Conservation (phyloP, 805 yeast genomes). For the Pichia occidentalis region DNA sequence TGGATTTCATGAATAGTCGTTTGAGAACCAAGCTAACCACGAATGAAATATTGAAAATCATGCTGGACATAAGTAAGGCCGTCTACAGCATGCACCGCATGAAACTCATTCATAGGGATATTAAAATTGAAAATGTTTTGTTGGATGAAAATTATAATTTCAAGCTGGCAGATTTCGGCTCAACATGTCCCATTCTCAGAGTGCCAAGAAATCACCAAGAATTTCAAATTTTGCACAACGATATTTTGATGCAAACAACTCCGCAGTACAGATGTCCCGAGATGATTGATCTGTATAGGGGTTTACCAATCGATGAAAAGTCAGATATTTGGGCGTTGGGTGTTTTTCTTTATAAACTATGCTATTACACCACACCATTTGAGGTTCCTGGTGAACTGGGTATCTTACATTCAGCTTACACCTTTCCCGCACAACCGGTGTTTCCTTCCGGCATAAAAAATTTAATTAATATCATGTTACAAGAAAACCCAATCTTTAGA, state of each 20-base stretch:
- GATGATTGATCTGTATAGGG: conserved; percentile 83
- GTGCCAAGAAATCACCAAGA: conserved; percentile 74
- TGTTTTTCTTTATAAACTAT: conserved; percentile 78
- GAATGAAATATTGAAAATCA: conserved; percentile 70
- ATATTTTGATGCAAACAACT: conserved; percentile 84
- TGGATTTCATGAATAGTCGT: conserved; percentile 86
- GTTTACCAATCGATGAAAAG: conserved; percentile 82
- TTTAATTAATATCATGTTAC: conserved; percentile 70
- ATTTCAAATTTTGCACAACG: conserved; percentile 72
- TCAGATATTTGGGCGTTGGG: conserved; percentile 98
- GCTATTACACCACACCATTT: conserved; percentile 93
- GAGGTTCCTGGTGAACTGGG: conserved; percentile 85
- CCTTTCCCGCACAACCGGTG: conserved; percentile 62
- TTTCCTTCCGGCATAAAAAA: conserved; percentile 69
- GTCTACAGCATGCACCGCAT: conserved; percentile 78
- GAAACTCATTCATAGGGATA: conserved; percentile 82
- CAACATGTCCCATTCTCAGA: conserved; percentile 62
- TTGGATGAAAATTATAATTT: conserved; percentile 64
- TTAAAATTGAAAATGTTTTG: conserved; percentile 89
- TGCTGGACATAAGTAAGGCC: conserved; percentile 75
- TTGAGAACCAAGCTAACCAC: conserved; percentile 73
- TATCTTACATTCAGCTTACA: conserved; percentile 75
- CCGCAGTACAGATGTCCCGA: conserved; percentile 96
- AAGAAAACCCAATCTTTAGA: conserved; percentile 73
- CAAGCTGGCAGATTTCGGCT: conserved; percentile 92